Conservation (phyloP, 179 eudicot genomes). For the Nepenthes alata region DNA sequence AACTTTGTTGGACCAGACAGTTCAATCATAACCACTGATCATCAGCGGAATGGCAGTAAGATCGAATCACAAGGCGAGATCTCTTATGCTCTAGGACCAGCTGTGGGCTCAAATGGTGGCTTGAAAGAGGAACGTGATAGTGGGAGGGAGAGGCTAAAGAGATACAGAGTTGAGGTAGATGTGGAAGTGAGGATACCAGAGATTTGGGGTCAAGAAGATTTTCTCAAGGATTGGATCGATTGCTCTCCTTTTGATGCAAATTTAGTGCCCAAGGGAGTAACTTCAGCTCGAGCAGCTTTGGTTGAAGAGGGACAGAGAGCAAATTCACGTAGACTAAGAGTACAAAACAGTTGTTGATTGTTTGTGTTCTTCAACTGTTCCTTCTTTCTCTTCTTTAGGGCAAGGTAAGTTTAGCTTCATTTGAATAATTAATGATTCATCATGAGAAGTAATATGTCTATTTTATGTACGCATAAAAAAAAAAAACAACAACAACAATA, state of each 20-base stretch:
- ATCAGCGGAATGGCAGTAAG: neutral
- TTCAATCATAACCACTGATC: neutral
- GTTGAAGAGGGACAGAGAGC: conserved; percentile 40
- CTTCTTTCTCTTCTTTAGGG: too few species aligned
- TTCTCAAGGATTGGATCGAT: conserved; percentile 62
- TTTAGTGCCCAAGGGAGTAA: conserved; percentile 24
- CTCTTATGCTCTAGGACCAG: neutral
- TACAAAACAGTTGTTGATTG: conserved; percentile 33
- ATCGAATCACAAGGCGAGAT: neutral
- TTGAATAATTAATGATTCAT: too few species aligned
- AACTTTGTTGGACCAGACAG: neutral
- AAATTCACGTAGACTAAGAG: conserved; percentile 16
- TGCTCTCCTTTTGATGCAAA: conserved; percentile 43
- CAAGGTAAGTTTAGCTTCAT: too few species aligned
- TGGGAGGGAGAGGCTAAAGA: conserved; percentile 62
- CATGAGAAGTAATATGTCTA: too few species aligned
- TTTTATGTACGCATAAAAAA: too few species aligned
- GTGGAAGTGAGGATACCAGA: conserved; percentile 79
- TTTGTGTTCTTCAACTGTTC: neutral
- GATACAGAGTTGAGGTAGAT: conserved; percentile 59
- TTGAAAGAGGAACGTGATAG: conserved; percentile 3
- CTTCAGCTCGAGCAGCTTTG: conserved; percentile 53
- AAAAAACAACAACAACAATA: too few species aligned
- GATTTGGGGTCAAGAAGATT: conserved; percentile 67
- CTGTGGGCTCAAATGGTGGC: neutral